A percentile compares a stretch with the other conserved stretches of the same genome.
phyloP scores from a whole-genome alignment of 306 rosid species.

The Glycine tomentella region DNA sequence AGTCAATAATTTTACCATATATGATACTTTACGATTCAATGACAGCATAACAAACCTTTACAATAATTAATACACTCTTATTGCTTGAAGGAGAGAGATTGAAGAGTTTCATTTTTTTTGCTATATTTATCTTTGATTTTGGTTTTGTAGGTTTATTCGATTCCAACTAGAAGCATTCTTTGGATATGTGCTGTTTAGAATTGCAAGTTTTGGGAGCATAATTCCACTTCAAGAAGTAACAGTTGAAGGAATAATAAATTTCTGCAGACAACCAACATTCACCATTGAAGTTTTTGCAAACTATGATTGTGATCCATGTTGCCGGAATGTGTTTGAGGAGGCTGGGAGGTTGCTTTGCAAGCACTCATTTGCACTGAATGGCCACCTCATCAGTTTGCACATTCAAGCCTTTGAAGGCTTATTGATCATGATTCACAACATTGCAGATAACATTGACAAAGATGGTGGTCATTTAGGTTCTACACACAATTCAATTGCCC shows the following conservation, averaged over 20 bases:
- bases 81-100: background rate
- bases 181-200: conserved; percentile 63
- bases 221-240: conserved; percentile 87
- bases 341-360: conserved; percentile 84
- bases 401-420: conserved; percentile 90
- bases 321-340: conserved; percentile 73
- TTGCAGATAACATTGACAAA: conserved; percentile 78
- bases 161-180: conserved; percentile 89
- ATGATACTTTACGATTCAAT: too few species aligned
- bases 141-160: conserved; percentile 63
- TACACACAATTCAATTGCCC: conserved; percentile 51
- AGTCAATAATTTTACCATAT: background rate
- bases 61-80: background rate
- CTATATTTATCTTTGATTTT: background rate
- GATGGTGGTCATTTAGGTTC: conserved; percentile 55
- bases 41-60: too few species aligned
- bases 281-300: conserved; percentile 67
- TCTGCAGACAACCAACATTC: conserved; percentile 84
- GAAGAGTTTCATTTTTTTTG: background rate
- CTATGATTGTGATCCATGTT: conserved; percentile 85
- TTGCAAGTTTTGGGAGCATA: conserved; percentile 62
- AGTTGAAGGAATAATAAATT: conserved; percentile 81
- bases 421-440: conserved; percentile 72
- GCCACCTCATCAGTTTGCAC: conserved; percentile 63
- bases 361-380: conserved; percentile 65